Evolutionary conservation across 768 basidiomycete species (phyloP).

Genomic region (Termitomyces heimii): DNA sequence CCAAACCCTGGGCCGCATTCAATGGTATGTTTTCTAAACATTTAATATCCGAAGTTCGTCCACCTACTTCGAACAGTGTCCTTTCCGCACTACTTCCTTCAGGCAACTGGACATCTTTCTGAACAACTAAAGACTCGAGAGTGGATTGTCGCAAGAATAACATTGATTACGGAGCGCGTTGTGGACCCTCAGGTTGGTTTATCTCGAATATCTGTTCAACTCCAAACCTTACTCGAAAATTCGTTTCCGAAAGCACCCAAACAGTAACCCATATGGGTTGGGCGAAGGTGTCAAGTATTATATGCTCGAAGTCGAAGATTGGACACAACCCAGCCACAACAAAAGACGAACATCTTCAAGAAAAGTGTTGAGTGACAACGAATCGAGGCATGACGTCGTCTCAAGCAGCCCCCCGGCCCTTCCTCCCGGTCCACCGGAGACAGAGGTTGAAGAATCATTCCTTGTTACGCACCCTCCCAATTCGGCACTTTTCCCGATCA

Average conservation of each 20-base stretch:
- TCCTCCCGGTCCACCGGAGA: constrained; percentile 57
- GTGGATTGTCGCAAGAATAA: constrained; percentile 94
- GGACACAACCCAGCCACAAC: constrained; percentile 72
- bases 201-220: background rate
- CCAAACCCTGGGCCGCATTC: constrained; percentile 97
- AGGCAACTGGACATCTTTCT: constrained; percentile 78
- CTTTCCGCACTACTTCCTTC: constrained; percentile 96
- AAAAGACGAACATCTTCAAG: constrained; percentile 52
- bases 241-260: constrained; percentile 55
- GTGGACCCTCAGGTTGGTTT: constrained; percentile 65
- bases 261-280: constrained; percentile 84
- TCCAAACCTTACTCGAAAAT: constrained; percentile 1
- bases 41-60: constrained; percentile 28
- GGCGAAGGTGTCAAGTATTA: constrained; percentile 89
- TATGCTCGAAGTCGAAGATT: constrained; percentile 91
- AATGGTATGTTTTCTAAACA: constrained; percentile 61
- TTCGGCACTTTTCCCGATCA: constrained; percentile 59
- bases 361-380: constrained; percentile 41
- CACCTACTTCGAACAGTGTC: constrained; percentile 51
- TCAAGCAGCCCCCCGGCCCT: constrained; percentile 34
- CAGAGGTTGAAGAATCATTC: constrained; percentile 72
- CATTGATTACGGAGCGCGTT: constrained; percentile 79
- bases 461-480: constrained; percentile 59
- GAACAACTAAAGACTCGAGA: constrained; percentile 89
- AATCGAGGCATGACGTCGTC: constrained; percentile 26